Base-by-base conservation (phyloP, 202 grass and related monocot species). In the Eragrostis tef region DNA sequence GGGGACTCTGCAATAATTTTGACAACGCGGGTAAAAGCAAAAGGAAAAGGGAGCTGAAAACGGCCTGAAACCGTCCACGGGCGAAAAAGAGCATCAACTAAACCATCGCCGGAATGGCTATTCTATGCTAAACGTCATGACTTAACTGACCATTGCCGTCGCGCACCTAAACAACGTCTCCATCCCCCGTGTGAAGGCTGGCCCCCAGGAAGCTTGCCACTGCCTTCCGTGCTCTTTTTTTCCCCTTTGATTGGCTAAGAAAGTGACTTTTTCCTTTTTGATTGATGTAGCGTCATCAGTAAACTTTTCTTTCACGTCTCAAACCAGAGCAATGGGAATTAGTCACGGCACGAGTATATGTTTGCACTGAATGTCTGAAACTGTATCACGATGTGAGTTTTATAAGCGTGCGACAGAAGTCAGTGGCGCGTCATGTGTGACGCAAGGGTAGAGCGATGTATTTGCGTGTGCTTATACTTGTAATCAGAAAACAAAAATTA, bases 71-170 rank as follows among this genome's bases (percentile, higher is more conserved):
- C 24, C 51, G 9, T 60, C 44, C 59, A 31, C 29, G 49, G 74
- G 20, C 39, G 49, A 7, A 72, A 72, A 77, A 80, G 44, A 63
- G 22, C 53, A 9, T 46, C 46, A 11, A 57, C 58, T 11, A 5
- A 46, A 66, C 43, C 64, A 12, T 15, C 27, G 24, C 47, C n/a
- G 17, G 27, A 58, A 49, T 61, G 16, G 0, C 26, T 85, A 85
- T 72, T 67, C 16, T 77, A 78, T 67, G 71, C 71, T 9, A 24
- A 62, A 48, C 62, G 54, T 84, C 63, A 48, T 7, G 86, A 70
- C 81, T 70, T 70, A 9, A 50, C 58, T 51, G 67, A 59, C 50
- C 51, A 75, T 24, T 8, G 24, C 22, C 43, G 26, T 20, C 11
- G 11, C 48, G 22, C 22, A 29, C 81, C 65, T 49, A 74, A 73